These are phyloP conservation scores for Populus ilicifolia DNA, from an alignment of 345 rosid species.

Conservation along the genomic window DNA sequence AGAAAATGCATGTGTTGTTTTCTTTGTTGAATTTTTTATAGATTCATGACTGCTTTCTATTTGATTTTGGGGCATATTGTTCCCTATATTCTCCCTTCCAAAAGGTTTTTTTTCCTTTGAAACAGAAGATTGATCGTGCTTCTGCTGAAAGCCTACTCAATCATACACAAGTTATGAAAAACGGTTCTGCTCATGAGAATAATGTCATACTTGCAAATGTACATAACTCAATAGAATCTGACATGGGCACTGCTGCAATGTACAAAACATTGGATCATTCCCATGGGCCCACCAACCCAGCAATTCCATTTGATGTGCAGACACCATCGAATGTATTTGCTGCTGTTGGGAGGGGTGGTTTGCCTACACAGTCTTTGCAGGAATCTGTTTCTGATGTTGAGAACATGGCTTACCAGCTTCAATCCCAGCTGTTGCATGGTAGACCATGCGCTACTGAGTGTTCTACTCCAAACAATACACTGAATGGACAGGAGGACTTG, in stretches of 20 bases:
- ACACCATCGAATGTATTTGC: constrained; percentile 27
- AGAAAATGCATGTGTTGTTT: background rate
- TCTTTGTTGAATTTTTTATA: background rate
- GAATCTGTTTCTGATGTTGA: constrained; percentile 44
- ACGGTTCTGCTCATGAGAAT: constrained; percentile 42
- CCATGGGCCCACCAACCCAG: constrained; percentile 22
- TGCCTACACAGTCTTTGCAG: constrained; percentile 34
- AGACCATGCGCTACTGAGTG: constrained; percentile 30
- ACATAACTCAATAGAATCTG: constrained; percentile 39
- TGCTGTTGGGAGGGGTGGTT: constrained; percentile 34
- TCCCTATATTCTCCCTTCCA: background rate
- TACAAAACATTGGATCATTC: constrained; percentile 34
- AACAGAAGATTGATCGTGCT: constrained; percentile 47
- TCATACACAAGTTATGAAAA: constrained; percentile 40
- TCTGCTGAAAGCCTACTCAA: constrained; percentile 42
- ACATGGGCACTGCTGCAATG: constrained; percentile 32
- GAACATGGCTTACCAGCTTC: constrained; percentile 41
- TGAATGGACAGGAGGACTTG: constrained; percentile 30
- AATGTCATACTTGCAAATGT: constrained; percentile 33
- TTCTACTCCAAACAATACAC: constrained; percentile 23
- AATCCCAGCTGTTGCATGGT: constrained; percentile 42
- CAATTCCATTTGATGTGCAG: constrained; percentile 34
- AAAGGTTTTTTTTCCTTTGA: background rate
- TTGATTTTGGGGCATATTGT: background rate
- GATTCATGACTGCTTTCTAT: background rate